Percentiles rank a stretch among this genome's conserved stretches.
phyloP scores from a whole-genome alignment of 2,329 filamentous ascomycete species.

The Chaetomiaceae sp. region DNA sequence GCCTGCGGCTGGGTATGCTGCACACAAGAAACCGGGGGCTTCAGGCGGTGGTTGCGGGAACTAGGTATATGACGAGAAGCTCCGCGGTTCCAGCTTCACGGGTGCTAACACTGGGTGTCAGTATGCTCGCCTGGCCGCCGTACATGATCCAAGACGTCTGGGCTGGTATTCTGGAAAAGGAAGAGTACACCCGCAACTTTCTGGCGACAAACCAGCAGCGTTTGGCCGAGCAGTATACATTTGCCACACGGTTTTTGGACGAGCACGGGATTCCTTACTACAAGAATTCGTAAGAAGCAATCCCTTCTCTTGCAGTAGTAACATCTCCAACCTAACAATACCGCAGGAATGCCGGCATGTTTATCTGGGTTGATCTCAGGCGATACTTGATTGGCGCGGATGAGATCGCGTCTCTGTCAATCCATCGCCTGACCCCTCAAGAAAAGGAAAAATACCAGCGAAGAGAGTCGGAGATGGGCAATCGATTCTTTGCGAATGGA shows the following conservation, averaged over 20 bases:
- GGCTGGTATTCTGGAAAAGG: conserved; percentile 18
- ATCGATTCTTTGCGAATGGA: conserved; percentile 14
- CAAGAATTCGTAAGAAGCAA: conserved; percentile 13
- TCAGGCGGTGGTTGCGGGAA: no score
- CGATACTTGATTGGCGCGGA: conserved; percentile 1
- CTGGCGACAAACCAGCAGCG: conserved; percentile 13
- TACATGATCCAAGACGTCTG: conserved; percentile 20
- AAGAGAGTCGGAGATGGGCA: conserved; percentile 16
- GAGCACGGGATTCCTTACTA: conserved; percentile 26
- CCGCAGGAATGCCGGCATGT: conserved; percentile 22
- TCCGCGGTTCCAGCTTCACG: no score
- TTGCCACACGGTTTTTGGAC: conserved; percentile 16
- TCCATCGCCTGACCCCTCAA: neutral
- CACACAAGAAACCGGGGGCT: no score
- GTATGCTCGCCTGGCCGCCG: conserved; percentile 17
- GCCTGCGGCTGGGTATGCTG: conserved; percentile 49
- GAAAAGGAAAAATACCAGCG: conserved; percentile 5
- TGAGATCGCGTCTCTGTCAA: neutral
- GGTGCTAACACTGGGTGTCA: neutral
- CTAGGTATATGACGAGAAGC: no score
- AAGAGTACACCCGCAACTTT: conserved; percentile 11
- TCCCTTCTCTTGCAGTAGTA: no score
- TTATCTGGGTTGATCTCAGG: conserved; percentile 26
- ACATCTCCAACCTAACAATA: no score
- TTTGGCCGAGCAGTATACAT: conserved; percentile 14